Conservation (phyloP, 1,139 yeast genomes). For the Eremothecium coryli region DNA sequence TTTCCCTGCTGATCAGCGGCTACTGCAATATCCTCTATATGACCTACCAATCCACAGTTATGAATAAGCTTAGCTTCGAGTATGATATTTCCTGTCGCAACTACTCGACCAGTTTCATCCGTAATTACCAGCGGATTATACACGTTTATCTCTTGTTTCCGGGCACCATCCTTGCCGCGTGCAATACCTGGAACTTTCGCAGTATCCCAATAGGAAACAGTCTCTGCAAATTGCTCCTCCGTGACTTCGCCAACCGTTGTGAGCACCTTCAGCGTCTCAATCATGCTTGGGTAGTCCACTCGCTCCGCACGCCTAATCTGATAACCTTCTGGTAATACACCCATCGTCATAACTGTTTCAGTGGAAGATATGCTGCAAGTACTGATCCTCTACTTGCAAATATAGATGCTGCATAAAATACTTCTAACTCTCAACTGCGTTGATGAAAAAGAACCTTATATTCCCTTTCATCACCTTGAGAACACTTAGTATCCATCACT, state of each 20-base stretch:
- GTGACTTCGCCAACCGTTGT: conserved; percentile 59
- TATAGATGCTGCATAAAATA: background rate
- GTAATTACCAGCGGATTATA: conserved; percentile 58
- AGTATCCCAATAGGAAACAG: conserved; percentile 43
- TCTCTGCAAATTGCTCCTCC: conserved; percentile 34
- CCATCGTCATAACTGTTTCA: conserved; percentile 1
- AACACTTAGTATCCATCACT: background rate
- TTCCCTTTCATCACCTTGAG: conserved; percentile 1
- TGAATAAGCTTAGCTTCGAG: conserved; percentile 64
- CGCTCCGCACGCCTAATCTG: conserved; percentile 40
- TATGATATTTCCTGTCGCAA: conserved; percentile 42
- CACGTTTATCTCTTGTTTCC: conserved; percentile 26
- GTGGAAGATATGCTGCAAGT: too few relatives aligned
- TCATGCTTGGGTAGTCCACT: conserved; percentile 42
- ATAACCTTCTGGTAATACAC: conserved; percentile 30
- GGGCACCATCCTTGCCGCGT: conserved; percentile 1
- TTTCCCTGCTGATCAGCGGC: conserved; percentile 70
- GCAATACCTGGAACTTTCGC: conserved; percentile 10
- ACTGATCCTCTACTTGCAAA: background rate
- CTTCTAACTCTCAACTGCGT: background rate
- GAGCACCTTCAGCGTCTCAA: conserved; percentile 43
- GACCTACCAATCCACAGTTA: conserved; percentile 79
- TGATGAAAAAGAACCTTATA: conserved; percentile 2
- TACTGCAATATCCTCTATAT: conserved; percentile 91
- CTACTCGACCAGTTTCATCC: conserved; percentile 35